A percentile compares a stretch with the other conserved stretches of the same genome.
phyloP scores from a whole-genome alignment of 208 protist species.

The Trichomonas tenax region DNA sequence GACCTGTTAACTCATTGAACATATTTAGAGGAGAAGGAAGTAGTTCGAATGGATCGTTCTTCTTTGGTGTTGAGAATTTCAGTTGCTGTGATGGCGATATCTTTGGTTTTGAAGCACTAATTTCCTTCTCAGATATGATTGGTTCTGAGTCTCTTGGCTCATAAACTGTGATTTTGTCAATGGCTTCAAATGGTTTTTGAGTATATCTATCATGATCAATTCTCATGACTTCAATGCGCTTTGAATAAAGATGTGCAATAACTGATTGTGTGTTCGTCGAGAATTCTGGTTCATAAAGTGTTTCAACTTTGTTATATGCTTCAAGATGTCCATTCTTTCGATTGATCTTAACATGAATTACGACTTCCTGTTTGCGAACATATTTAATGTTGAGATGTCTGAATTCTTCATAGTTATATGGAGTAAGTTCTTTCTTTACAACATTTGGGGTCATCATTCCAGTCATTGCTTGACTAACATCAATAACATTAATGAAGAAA shows the following conservation, averaged over 20 bases:
- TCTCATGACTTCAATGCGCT: neutral
- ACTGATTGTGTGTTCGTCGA: neutral
- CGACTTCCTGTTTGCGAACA: neutral
- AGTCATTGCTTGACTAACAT: neutral
- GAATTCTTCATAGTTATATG: neutral
- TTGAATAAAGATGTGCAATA: neutral
- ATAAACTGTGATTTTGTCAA: neutral
- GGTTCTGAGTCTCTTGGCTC: neutral
- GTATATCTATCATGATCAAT: neutral
- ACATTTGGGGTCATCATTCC: neutral
- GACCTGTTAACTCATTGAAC: neutral
- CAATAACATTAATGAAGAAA: neutral
- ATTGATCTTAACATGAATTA: neutral
- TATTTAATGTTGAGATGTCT: neutral
- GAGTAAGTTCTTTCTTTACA: neutral
- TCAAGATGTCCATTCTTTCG: neutral
- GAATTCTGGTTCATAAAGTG: neutral
- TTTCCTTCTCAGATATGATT: neutral
- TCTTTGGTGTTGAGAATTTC: neutral
- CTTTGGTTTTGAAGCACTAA: neutral
- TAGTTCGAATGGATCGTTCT: neutral
- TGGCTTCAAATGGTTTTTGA: neutral
- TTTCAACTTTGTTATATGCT: neutral
- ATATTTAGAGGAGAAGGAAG: neutral
- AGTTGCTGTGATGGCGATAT: neutral